Conservation (phyloP, 768 basidiomycete genomes). For the Trametes cubensis region DNA sequence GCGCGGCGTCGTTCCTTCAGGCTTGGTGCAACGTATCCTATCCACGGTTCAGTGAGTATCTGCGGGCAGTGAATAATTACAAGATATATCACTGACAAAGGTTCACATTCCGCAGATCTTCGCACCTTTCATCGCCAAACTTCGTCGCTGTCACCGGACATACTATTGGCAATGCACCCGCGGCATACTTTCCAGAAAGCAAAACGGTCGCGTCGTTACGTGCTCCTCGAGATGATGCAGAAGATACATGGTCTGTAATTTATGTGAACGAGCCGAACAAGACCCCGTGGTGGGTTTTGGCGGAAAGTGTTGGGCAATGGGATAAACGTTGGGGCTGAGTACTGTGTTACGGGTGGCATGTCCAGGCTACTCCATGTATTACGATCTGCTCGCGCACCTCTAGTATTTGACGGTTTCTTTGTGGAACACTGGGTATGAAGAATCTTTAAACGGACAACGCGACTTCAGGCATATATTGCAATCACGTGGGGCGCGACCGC, state of each 20-base stretch:
- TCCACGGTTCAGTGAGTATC: slow-evolving; percentile 46
- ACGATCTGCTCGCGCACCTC: too few relatives aligned
- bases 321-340: slow-evolving; percentile 45
- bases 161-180: slow-evolving; percentile 48
- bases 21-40: slow-evolving; percentile 57
- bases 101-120: background rate
- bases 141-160: slow-evolving; percentile 53
- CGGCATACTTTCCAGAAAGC: slow-evolving; percentile 49
- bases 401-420: background rate
- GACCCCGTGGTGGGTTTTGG: slow-evolving; percentile 43
- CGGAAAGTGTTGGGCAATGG: slow-evolving; percentile 47
- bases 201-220: slow-evolving; percentile 39
- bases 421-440: background rate
- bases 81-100: background rate
- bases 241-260: slow-evolving; percentile 53
- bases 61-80: background rate
- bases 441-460: background rate
- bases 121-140: slow-evolving; percentile 17
- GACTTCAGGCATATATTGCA: background rate
- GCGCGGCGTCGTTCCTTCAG: slow-evolving; percentile 56
- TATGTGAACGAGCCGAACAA: slow-evolving; percentile 24
- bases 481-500: slow-evolving; percentile 9
- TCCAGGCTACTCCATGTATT: too few relatives aligned
- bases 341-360: slow-evolving; percentile 19
- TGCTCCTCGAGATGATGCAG: slow-evolving; percentile 50